Evolutionary conservation across 2,329 filamentous ascomycete genomes (phyloP).

Genomic region (Whalleya microplaca): DNA sequence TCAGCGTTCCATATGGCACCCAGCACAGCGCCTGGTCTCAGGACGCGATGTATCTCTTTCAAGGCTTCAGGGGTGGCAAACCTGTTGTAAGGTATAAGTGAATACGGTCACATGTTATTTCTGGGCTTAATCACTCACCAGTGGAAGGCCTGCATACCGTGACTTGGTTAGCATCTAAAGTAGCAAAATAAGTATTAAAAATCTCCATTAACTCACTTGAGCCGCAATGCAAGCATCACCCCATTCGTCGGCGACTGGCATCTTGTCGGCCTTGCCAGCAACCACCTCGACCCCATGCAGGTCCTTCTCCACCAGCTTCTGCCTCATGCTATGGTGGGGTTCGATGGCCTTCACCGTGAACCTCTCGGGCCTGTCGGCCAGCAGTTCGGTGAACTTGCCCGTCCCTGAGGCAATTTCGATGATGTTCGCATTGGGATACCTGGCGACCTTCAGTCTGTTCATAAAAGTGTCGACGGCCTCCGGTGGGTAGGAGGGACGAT

Average conservation of each 20-base stretch:
- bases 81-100: constrained; percentile 45
- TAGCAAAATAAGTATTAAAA: too few species aligned
- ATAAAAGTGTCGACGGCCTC: constrained; percentile 64
- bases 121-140: constrained; percentile 48
- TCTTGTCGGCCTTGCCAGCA: constrained; percentile 61
- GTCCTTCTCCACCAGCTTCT: constrained; percentile 60
- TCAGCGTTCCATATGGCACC: constrained; percentile 77
- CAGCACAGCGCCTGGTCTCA: constrained; percentile 63
- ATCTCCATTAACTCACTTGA: constrained; percentile 67
- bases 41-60: constrained; percentile 67
- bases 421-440: constrained; percentile 50
- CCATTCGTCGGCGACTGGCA: constrained; percentile 60
- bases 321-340: constrained; percentile 69
- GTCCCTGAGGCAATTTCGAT: constrained; percentile 71
- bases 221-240: constrained; percentile 69
- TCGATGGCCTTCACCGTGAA: constrained; percentile 66
- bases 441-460: constrained; percentile 53
- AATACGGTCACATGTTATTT: neutral
- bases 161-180: constrained; percentile 11
- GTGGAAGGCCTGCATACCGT: constrained; percentile 43
- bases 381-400: constrained; percentile 69
- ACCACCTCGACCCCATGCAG: constrained; percentile 58
- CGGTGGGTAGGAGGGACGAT: constrained; percentile 69
- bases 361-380: constrained; percentile 61
- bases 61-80: constrained; percentile 68